Conservation (phyloP, 2,329 filamentous ascomycete genomes). For the Ophioceras dolichostomum region DNA sequence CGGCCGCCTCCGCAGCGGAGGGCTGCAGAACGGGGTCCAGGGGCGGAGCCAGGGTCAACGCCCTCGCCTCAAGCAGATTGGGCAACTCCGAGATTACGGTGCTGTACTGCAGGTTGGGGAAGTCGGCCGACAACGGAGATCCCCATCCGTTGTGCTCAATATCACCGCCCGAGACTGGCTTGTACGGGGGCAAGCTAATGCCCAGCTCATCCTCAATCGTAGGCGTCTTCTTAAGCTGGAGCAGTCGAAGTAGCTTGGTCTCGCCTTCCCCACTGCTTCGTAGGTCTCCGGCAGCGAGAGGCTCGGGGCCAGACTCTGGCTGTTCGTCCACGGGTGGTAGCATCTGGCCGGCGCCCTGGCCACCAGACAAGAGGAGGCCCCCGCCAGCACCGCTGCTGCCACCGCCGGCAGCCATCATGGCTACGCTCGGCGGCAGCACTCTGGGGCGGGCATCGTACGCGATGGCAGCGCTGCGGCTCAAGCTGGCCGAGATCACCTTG, state of each 20-base stretch:
- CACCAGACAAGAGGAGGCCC: background rate
- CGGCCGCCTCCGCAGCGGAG: constrained; percentile 18
- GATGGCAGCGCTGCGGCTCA: constrained; percentile 68
- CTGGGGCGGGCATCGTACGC: constrained; percentile 67
- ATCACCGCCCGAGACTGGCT: constrained; percentile 57
- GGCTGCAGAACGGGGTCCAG: too few species aligned
- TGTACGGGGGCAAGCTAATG: constrained; percentile 35
- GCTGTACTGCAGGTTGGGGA: constrained; percentile 72
- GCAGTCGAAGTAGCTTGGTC: background rate
- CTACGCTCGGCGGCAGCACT: constrained; percentile 21
- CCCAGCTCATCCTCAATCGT: constrained; percentile 16
- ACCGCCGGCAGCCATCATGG: constrained; percentile 8
- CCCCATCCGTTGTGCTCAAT: constrained; percentile 85
- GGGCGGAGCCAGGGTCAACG: constrained; percentile 67
- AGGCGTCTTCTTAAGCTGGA: constrained; percentile 7
- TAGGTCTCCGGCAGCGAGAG: constrained; percentile 1
- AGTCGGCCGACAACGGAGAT: constrained; percentile 60
- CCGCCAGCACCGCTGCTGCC: constrained; percentile 5
- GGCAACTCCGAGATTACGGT: constrained; percentile 75
- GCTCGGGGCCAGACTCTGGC: too few species aligned
- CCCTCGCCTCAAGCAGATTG: constrained; percentile 83
- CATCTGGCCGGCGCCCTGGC: too few species aligned
- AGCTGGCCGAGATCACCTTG: constrained; percentile 59
- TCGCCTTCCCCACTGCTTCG: background rate
- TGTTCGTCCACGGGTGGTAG: too few species aligned